Evolutionary conservation across 495 filamentous ascomycete species (phyloP), one percentile per base, ranked within the genome.

Genomic region (Talaromyces trachyspermus): DNA sequence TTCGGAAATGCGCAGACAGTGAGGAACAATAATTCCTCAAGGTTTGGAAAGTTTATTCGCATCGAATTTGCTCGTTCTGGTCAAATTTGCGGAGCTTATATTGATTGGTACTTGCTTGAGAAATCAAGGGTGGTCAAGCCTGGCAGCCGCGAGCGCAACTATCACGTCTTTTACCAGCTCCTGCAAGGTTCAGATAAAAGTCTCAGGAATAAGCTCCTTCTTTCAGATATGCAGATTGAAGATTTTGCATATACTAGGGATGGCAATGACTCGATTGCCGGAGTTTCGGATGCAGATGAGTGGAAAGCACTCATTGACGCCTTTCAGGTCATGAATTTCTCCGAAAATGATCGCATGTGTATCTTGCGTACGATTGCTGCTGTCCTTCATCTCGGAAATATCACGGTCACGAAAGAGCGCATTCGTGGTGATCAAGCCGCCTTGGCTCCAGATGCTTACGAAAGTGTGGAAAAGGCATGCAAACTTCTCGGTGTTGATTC

Each of bases 1-100:
- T 99, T 99, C 59, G 94, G 94, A 12, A 99, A 99, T 54, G 92
- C 94, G 4, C 94, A 99, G 60, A 99, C 94, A 1, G 88, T 97
- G 19, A 75, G 94, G 38, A 99, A 99, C 57, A 91, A 99, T 71
- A 99, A 99, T 63, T 97, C 94, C 2, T 99, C 94, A 7, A 80
- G 94, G 46, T 99, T 99, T 62, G 94, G 94, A 51, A 99, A 99
- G 66, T 99, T 99, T 62, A 99, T 99, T 61, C 76, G 94, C 30
- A 97, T 99, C 56, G 88, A 96, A 58, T 96, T 99, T 61, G 89
- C 83, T 10, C 78, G 88, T 25, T 79, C 82, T 29, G 94, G 94
- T 10, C 87, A 94, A 27, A 97, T 99, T 49, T 89, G 85, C 25
- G 94, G 94, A 11, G 94, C 94, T 20, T 96, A 84, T 67, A 95